Conservation (phyloP, 202 grass and related monocot species). For the Elaeis oleifera region DNA sequence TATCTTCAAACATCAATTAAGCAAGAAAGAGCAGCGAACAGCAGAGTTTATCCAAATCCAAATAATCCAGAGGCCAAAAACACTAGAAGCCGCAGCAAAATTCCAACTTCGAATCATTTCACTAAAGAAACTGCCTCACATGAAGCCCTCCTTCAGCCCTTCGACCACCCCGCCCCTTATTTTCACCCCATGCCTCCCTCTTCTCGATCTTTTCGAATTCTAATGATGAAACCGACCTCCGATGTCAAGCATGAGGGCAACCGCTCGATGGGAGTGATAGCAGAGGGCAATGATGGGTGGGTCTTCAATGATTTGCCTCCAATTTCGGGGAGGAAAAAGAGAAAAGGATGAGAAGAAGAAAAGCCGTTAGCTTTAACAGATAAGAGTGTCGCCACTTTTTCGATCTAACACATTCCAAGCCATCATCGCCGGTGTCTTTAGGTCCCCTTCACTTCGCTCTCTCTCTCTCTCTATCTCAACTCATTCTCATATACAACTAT, state of each 20-base stretch:
- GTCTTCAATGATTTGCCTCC: slow-evolving; percentile 40
- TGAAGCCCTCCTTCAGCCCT: not conserved
- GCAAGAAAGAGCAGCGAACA: too few species aligned
- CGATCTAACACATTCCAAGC: slow-evolving; percentile 23
- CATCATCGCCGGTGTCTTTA: slow-evolving; percentile 23
- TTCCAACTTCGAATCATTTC: not conserved
- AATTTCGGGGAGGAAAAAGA: slow-evolving; percentile 14
- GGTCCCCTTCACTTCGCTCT: not conserved
- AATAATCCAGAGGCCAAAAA: not conserved
- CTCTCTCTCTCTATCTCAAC: slow-evolving; percentile 13
- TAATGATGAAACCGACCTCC: slow-evolving; percentile 12
- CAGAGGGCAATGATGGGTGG: slow-evolving; percentile 19
- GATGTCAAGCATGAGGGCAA: slow-evolving; percentile 16
- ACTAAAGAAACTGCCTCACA: slow-evolving; percentile 1
- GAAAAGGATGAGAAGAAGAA: slow-evolving; percentile 12
- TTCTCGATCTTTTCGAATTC: slow-evolving; percentile 9
- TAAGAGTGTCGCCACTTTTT: slow-evolving; percentile 41
- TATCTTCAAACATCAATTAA: too few species aligned
- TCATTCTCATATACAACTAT: not conserved
- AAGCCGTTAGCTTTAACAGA: slow-evolving; percentile 53
- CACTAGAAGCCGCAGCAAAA: not conserved
- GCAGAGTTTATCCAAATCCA: too few species aligned
- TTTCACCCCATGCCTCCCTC: not conserved
- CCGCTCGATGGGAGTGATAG: not conserved
- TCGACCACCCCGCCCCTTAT: not conserved